These are phyloP conservation scores for Ogataea dorogensis DNA, from an alignment of 805 yeast species.

Conservation along the genomic window DNA sequence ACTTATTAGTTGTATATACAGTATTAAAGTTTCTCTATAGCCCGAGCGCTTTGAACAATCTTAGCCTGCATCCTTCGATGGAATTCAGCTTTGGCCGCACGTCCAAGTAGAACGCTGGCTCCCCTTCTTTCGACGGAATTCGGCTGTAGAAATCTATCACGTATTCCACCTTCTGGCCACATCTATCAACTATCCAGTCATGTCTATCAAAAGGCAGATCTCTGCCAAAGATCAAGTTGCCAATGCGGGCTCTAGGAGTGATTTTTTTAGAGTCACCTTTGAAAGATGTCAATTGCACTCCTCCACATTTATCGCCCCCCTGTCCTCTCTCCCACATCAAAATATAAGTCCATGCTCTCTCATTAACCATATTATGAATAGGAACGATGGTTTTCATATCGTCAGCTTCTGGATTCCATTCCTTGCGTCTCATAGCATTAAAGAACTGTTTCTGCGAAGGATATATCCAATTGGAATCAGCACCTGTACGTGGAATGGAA, in stretches of 20 bases:
- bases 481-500: conserved; percentile 77
- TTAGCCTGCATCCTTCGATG: conserved; percentile 73
- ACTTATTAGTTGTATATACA: conserved; percentile 17
- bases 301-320: conserved; percentile 71
- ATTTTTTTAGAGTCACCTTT: conserved; percentile 83
- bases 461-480: conserved; percentile 78
- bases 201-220: conserved; percentile 92
- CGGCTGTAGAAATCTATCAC: conserved; percentile 83
- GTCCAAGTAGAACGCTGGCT: conserved; percentile 67
- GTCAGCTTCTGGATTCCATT: conserved; percentile 75
- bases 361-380: conserved; percentile 90
- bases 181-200: conserved; percentile 87
- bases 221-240: conserved; percentile 57
- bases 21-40: conserved; percentile 18
- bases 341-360: conserved; percentile 86
- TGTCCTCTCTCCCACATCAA: conserved; percentile 72
- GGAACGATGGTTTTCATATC: conserved; percentile 94
- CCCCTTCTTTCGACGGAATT: conserved; percentile 37
- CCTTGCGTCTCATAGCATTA: conserved; percentile 90
- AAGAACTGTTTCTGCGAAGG: conserved; percentile 94
- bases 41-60: conserved; percentile 65
- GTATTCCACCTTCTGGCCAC: conserved; percentile 81
- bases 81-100: conserved; percentile 89
- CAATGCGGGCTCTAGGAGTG: conserved; percentile 84
- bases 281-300: conserved; percentile 78